A percentile compares a stretch with the other conserved stretches of the same genome.
These are phyloP conservation scores for Rubus parviflorus DNA, from an alignment of 306 rosid species.

Conservation along the genomic window DNA sequence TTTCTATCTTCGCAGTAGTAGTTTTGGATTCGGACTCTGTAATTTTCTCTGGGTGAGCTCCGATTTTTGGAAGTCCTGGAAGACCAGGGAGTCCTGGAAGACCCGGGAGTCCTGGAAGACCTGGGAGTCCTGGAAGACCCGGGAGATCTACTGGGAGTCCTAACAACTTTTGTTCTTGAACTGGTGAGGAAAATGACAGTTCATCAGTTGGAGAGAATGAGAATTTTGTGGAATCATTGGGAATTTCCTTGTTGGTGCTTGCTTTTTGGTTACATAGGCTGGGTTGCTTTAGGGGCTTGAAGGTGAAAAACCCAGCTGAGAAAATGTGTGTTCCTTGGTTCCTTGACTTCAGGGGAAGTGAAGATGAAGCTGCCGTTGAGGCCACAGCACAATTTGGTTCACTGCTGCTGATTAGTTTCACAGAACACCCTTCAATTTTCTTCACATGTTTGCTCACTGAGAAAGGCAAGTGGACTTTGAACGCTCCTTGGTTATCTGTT, in stretches of 20 bases:
- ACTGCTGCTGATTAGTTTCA: slow-evolving; percentile 61
- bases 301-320: slow-evolving; percentile 82
- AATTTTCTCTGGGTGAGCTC: no score
- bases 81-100: background rate
- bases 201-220: slow-evolving; percentile 24
- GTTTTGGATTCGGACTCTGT: no score
- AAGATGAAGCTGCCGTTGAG: slow-evolving; percentile 51
- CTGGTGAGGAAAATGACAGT: slow-evolving; percentile 45
- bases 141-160: background rate
- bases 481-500: slow-evolving; percentile 65
- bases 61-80: slow-evolving; percentile 10
- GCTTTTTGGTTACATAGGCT: slow-evolving; percentile 53
- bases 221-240: slow-evolving; percentile 11
- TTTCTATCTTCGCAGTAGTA: no score
- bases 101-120: background rate
- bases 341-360: slow-evolving; percentile 51
- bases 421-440: slow-evolving; percentile 60
- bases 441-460: slow-evolving; percentile 49
- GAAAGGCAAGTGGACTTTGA: slow-evolving; percentile 66
- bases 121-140: background rate
- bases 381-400: slow-evolving; percentile 70
- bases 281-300: slow-evolving; percentile 65
- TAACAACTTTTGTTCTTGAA: slow-evolving; percentile 34
- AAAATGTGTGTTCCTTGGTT: slow-evolving; percentile 51
- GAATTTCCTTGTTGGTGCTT: slow-evolving; percentile 21